Base-by-base conservation (phyloP, 2,329 filamentous ascomycete genomes). In the Ploettnerulaceae sp. region DNA sequence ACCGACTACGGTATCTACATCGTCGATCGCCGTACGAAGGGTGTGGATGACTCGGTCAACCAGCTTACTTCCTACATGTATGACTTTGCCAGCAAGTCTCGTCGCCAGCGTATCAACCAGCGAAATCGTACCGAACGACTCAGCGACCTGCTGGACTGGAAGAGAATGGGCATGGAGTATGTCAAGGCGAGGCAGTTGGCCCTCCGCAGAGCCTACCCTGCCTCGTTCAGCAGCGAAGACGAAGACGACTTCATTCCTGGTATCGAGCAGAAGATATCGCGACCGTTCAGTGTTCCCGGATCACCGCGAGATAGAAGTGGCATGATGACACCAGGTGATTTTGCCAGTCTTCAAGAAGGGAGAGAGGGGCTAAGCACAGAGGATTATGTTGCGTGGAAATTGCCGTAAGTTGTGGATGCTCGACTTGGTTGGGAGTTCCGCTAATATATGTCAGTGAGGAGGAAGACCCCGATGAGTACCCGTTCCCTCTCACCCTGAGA, bases 281-380 rank as follows among this genome's bases (percentile, higher is more conserved):
- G 93, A 38, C 93, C 93, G 6, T 82, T 97, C 68, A 96, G 89
- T 2, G 89, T 95, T 40, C 93, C 93, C 2, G 93, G 93, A 7
- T 95, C 89, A 14, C 93, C 93, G 7, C 79, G 90, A 52, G 90
- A 95, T 64, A 80, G 89, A 25, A 84, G 84, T 33, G 93, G 93
- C 44, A 95, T 96, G 89, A 97, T 98, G 93, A 98, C 93, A 1
- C 93, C 93, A 6, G 93, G 93, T 36, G 93, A 98, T 67, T 97
- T 97, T 74, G 93, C 89, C 21, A 95, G 89, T 58, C 73, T 98
- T 46, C 93, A 97, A 69, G 93, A 98, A 69, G 89, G 89, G 34
- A 84, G 85, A 33, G 93, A 98, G 67, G 90, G 91, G 1, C 71
- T 98, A 58, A 93, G 77, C 70, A 97, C 93, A 0, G 93, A 98